A percentile compares a stretch with the other conserved stretches of the same genome.
Conservation (phyloP, 1,284 basidiomycete species). For the Thelephora terrestris region DNA sequence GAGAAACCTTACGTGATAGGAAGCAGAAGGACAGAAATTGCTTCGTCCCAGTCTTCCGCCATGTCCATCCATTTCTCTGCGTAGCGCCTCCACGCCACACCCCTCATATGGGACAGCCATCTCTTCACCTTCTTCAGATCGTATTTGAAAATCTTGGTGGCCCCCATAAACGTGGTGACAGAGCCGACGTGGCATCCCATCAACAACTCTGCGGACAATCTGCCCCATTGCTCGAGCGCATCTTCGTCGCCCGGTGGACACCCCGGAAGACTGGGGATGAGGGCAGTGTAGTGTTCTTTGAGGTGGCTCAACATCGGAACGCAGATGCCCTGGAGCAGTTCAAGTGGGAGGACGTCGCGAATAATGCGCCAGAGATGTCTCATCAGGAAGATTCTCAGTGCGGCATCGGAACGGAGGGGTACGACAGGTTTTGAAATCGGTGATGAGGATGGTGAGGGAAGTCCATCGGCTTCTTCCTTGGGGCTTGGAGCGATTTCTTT, state of each 20-base stretch:
- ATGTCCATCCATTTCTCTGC: slow-evolving; percentile 41
- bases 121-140: slow-evolving; percentile 22
- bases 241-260: slow-evolving; percentile 25
- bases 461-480: slow-evolving; percentile 8
- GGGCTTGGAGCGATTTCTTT: slow-evolving; percentile 36
- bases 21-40: slow-evolving; percentile 42
- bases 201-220: slow-evolving; percentile 44
- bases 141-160: not conserved
- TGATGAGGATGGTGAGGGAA: slow-evolving; percentile 4
- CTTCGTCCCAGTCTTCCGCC: slow-evolving; percentile 38
- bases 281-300: slow-evolving; percentile 34
- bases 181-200: slow-evolving; percentile 2
- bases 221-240: slow-evolving; percentile 44
- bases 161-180: not conserved
- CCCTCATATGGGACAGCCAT: slow-evolving; percentile 30
- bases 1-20: slow-evolving; percentile 48
- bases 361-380: slow-evolving; percentile 45
- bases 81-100: slow-evolving; percentile 45
- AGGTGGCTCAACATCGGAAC: slow-evolving; percentile 38
- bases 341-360: slow-evolving; percentile 30
- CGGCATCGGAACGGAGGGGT: slow-evolving; percentile 25
- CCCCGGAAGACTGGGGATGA: slow-evolving; percentile 19
- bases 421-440: slow-evolving; percentile 8
- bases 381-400: slow-evolving; percentile 41
- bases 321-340: slow-evolving; percentile 31